These are phyloP conservation scores for Kernera saxatilis DNA, from an alignment of 345 rosid species.

Conservation along the genomic window DNA sequence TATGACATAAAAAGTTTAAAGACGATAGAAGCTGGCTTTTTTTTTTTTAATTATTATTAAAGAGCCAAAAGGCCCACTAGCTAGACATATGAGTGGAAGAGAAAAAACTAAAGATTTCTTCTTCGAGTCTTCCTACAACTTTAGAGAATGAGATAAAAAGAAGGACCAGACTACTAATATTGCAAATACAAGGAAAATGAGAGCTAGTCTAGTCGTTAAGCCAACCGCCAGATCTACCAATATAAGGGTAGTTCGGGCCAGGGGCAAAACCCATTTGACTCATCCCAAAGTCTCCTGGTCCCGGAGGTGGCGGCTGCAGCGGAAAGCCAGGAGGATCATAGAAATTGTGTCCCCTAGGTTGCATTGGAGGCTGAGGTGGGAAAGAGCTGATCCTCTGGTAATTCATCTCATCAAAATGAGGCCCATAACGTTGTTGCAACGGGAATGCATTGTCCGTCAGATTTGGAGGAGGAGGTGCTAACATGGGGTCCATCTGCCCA, in stretches of 20 bases:
- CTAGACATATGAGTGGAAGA: not conserved
- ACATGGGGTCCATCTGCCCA: conserved; percentile 33
- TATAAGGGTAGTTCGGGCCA: conserved; percentile 38
- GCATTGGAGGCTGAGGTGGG: conserved; percentile 37
- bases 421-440: conserved; percentile 59
- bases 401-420: conserved; percentile 56
- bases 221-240: conserved; percentile 55
- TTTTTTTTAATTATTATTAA: not conserved
- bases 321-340: conserved; percentile 13
- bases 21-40: not conserved
- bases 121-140: not conserved
- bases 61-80: not conserved
- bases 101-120: not conserved
- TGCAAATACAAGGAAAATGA: not conserved
- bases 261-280: conserved; percentile 40
- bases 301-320: conserved; percentile 16
- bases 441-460: conserved; percentile 37
- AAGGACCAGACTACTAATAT: not conserved
- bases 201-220: conserved; percentile 44
- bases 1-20: not conserved
- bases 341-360: conserved; percentile 4
- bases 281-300: conserved; percentile 4
- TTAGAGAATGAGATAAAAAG: not conserved
- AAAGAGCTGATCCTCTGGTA: conserved; percentile 33
- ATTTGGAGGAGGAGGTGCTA: conserved; percentile 28